Base-by-base conservation (phyloP, 495 filamentous ascomycete genomes). In the Lasiosphaeria miniovina region DNA sequence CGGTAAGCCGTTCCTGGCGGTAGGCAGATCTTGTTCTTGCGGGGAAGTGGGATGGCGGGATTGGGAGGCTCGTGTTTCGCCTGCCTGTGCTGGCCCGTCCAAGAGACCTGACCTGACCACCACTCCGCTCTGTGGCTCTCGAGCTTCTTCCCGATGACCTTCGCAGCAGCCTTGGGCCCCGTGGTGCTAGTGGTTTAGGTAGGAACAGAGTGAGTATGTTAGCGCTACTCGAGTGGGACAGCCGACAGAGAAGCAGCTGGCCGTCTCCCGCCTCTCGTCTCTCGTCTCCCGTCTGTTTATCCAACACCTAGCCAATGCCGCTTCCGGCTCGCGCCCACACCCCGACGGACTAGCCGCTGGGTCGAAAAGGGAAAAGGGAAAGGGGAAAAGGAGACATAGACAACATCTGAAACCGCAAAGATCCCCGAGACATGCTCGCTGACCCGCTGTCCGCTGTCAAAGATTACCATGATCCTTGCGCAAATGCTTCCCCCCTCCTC, bases 351-450 rank as follows among this genome's bases (percentile, higher is more conserved):
- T 41, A 31, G 38, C 53, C 51, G 53, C 60, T 45, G 35, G 56
- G 57, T 17, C 52, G 41, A 45, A 24, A 59, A 15, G 38, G 24
- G 24, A 24, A 24, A 24, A 24, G 0, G 24, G 24, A 24, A 24
- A 24, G 24, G 24, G 24, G 2, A 24, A 24, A 56, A 58, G 11
- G 12, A 5, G n/a, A n/a, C n/a, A 65, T 61, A 52, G 59, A 49
- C 55, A 12, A 41, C 12, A 41, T 65, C 59, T 65, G 62, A 65
- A 61, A 65, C 62, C 49, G 9, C 15, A 38, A 15, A 33, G 11
- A 46, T 46, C 51, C 46, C 36, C 1, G 41, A 51, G 43, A 40
- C 61, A 57, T 52, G 36, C 38, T 58, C 36, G 48, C 34, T 57
- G 38, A 46, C 15, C 43, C 43, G 43, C 43, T 14, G 12, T 11